Base-by-base conservation (phyloP, 129 eudicot genomes). In the Pulicaria dysenterica region DNA sequence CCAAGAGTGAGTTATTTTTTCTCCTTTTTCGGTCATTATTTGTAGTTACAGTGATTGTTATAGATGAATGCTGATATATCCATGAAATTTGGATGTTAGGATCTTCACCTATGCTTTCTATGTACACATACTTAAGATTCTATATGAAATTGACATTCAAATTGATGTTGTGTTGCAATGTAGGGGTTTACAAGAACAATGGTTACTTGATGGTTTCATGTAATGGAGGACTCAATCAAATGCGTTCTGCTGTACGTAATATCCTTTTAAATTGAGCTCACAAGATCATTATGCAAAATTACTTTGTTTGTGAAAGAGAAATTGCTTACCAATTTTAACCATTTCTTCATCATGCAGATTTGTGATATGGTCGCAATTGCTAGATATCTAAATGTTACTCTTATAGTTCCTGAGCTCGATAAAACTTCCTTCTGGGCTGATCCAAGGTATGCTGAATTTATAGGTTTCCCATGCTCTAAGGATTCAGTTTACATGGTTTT, bases 341-440 rank as follows among this genome's bases (percentile, higher is more conserved):
- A 9, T 43, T 16, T 34, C 0, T 62, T 70, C 24, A 34, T 64
- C 31, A 57, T 80, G 67, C 94, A 95, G 99, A 95, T 95, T 37
- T 95, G 99, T 53, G 99, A 95, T 64, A 95, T 95, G 97, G 99
- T 95, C 59, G 91, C 94, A 34, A 95, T 95, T 77, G 99, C 99
- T 46, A 86, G 99, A 84, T 79, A 95, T 70, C 74, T 95, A 39
- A 95, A 95, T 82, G 99, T 90, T 70, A 95, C 99, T 2, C 87
- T 95, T 31, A 82, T 95, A 75, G 97, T 95, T 72, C 99, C 99
- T 36, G 96, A 95, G 77, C 85, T 95, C 72, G 99, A 95, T 79
- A 95, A 90, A 78, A 90, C 96, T 36, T 95, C 99, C 6, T 95
- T 95, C 67, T 95, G 99, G 99, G 87, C 91, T 76, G 99, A 95